A percentile compares a stretch with the other conserved stretches of the same genome.
phyloP scores from a whole-genome alignment of 768 basidiomycete genomes.

The Sporobolomyces pararoseus region DNA sequence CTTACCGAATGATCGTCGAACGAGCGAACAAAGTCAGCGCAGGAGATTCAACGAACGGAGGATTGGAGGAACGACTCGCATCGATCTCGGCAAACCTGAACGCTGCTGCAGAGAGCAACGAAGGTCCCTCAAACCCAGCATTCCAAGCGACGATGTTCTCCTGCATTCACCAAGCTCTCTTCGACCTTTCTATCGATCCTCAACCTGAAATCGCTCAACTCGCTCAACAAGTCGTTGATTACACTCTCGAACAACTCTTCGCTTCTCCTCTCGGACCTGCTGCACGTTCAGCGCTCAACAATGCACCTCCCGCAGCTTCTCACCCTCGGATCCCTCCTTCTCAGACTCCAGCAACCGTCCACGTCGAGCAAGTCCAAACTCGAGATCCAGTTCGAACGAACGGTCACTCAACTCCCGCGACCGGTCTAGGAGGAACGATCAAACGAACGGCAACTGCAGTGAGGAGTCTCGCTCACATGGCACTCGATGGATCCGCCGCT shows the following conservation, averaged over 20 bases:
- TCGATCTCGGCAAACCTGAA: slow-evolving; percentile 41
- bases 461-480: slow-evolving; percentile 35
- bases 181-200: slow-evolving; percentile 88
- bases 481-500: slow-evolving; percentile 20
- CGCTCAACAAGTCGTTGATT: slow-evolving; percentile 87
- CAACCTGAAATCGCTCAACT: slow-evolving; percentile 87
- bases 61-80: slow-evolving; percentile 42
- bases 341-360: slow-evolving; percentile 22
- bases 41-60: slow-evolving; percentile 7
- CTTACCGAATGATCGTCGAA: slow-evolving; percentile 95
- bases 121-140: slow-evolving; percentile 34
- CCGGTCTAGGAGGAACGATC: slow-evolving; percentile 13
- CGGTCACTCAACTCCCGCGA: not conserved
- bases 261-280: slow-evolving; percentile 30
- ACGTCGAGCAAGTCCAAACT: slow-evolving; percentile 1
- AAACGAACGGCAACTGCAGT: slow-evolving; percentile 36
- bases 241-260: slow-evolving; percentile 77
- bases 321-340: slow-evolving; percentile 27
- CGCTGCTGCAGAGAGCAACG: slow-evolving; percentile 37
- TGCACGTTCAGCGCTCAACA: slow-evolving; percentile 28
- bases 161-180: slow-evolving; percentile 65
- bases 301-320: slow-evolving; percentile 31
- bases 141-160: slow-evolving; percentile 67
- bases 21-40: slow-evolving; percentile 51
- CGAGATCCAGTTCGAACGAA: not conserved